Evolutionary conservation across 129 eudicot genomes (phyloP).

Genomic region (Lactuca sativa): DNA sequence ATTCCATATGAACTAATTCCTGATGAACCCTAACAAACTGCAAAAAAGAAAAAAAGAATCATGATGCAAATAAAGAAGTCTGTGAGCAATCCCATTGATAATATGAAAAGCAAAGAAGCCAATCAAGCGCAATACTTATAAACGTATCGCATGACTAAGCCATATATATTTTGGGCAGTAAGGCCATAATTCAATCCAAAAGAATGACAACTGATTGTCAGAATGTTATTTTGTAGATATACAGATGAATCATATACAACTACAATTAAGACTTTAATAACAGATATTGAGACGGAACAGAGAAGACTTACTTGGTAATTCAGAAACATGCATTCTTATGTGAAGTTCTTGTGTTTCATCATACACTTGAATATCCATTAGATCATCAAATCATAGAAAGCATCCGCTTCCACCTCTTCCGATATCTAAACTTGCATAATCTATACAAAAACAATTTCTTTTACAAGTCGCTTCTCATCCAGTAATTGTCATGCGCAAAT

Average conservation of each 20-base stretch:
- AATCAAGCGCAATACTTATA: constrained; percentile 18
- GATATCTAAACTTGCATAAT: constrained; percentile 43
- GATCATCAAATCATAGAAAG: constrained; percentile 51
- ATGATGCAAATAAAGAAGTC: constrained; percentile 40
- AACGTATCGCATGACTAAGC: constrained; percentile 1
- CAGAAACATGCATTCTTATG: constrained; percentile 47
- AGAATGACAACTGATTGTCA: not conserved
- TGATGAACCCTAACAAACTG: no score
- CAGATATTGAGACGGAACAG: no score
- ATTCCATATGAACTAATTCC: no score
- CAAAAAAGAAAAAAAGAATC: constrained; percentile 17
- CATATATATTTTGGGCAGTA: not conserved
- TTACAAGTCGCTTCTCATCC: constrained; percentile 49
- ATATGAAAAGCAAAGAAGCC: constrained; percentile 26
- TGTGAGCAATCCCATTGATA: constrained; percentile 33
- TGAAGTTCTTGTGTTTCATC: constrained; percentile 37
- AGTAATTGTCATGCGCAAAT: constrained; percentile 32
- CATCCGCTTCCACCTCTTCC: constrained; percentile 54
- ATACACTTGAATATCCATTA: constrained; percentile 43
- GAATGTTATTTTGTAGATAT: not conserved
- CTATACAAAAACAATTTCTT: constrained; percentile 55
- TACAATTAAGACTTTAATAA: no score
- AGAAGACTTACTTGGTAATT: constrained; percentile 27
- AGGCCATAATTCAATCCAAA: constrained; percentile 8
- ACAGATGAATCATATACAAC: no score